Percentiles rank a stretch among this genome's conserved stretches.
These are phyloP conservation scores for Comarum palustre DNA, from an alignment of 306 rosid species.

Conservation along the genomic window DNA sequence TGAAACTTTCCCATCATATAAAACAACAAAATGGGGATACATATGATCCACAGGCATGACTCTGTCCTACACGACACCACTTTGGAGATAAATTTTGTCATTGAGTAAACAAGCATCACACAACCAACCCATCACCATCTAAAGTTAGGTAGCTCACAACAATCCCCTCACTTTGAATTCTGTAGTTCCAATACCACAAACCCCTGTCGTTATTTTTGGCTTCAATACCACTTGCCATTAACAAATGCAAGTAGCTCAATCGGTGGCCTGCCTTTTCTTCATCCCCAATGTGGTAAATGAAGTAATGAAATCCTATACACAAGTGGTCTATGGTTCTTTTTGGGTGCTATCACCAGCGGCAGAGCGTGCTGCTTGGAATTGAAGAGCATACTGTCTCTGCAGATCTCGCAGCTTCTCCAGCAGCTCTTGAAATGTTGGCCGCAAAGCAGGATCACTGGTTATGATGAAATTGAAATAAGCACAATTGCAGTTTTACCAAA, in stretches of 20 bases:
- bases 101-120: conserved; percentile 30
- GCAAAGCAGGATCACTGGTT: conserved; percentile 68
- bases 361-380: conserved; percentile 74
- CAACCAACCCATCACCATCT: conserved; percentile 35
- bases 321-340: conserved; percentile 53
- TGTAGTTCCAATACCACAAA: conserved; percentile 31
- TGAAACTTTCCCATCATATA: conserved; percentile 12
- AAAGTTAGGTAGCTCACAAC: conserved; percentile 31
- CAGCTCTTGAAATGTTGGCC: conserved; percentile 85
- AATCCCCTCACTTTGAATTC: conserved; percentile 12
- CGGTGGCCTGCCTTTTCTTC: conserved; percentile 23
- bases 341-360: conserved; percentile 51
- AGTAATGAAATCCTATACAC: conserved; percentile 22
- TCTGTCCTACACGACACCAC: conserved; percentile 29
- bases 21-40: conserved; percentile 22
- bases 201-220: background rate
- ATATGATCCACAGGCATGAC: conserved; percentile 18
- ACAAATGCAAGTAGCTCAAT: conserved; percentile 6
- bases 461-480: conserved; percentile 26
- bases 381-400: conserved; percentile 57
- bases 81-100: conserved; percentile 20
- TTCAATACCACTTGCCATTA: background rate
- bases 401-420: conserved; percentile 70
- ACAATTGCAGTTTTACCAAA: conserved; percentile 7
- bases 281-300: conserved; percentile 26